phyloP scores from a whole-genome alignment of 768 basidiomycete species.

The Trametes cingulata region DNA sequence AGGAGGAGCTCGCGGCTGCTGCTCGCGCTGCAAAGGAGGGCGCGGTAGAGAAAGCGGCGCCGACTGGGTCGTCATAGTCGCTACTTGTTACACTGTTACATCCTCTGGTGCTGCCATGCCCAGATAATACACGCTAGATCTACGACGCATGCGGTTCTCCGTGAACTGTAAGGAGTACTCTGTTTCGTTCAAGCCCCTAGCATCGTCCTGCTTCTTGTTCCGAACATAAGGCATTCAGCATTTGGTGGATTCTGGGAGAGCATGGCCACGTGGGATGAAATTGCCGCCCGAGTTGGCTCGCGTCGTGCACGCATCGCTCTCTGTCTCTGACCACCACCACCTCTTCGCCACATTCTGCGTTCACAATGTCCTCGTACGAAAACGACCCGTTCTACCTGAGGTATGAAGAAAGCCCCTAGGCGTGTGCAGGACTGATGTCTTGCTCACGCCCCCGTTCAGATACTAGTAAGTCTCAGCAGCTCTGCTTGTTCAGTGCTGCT shows the following conservation, averaged over 20 bases:
- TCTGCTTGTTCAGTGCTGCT: neutral
- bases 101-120: neutral
- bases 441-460: conserved; percentile 36
- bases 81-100: neutral
- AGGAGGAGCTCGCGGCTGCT: conserved; percentile 34
- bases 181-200: too few species aligned
- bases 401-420: conserved; percentile 39
- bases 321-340: conserved; percentile 9
- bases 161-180: too few species aligned
- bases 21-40: conserved; percentile 14
- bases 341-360: neutral
- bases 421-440: conserved; percentile 26
- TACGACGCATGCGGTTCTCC: too few species aligned
- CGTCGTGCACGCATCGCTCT: neutral
- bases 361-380: conserved; percentile 50
- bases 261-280: neutral
- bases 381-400: conserved; percentile 82
- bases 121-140: neutral
- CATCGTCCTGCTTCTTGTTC: too few species aligned
- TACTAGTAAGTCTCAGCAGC: conserved; percentile 47
- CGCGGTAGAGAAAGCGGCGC: conserved; percentile 2
- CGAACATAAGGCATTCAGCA: too few species aligned
- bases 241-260: neutral
- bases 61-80: neutral
- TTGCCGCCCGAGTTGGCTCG: neutral